These are phyloP conservation scores for Russula virescens DNA, from an alignment of 768 basidiomycete species.

Conservation along the genomic window DNA sequence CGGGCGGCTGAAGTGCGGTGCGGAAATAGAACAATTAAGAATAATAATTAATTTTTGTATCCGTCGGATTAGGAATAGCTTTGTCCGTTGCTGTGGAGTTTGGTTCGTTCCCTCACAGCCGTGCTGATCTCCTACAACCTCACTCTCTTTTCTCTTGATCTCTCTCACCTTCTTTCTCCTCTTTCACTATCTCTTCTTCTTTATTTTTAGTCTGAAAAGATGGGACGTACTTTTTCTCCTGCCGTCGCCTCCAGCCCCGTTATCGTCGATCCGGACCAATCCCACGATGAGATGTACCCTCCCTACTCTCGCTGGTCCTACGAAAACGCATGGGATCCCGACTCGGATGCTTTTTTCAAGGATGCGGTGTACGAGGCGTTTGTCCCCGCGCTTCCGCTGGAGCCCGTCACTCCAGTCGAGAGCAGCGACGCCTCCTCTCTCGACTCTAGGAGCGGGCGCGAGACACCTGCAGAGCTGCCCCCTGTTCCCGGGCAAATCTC, in stretches of 20 bases:
- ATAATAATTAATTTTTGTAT: not conserved
- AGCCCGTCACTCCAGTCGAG: conserved; percentile 17
- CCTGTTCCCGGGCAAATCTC: conserved; percentile 9
- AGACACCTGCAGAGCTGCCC: conserved; percentile 16
- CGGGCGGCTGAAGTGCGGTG: not conserved
- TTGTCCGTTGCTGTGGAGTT: not conserved
- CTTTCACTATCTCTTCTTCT: not conserved
- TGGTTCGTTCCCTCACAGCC: not conserved
- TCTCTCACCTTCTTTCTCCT: conserved; percentile 8
- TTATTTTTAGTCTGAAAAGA: conserved; percentile 13
- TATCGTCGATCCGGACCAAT: conserved; percentile 18
- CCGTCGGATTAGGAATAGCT: not conserved
- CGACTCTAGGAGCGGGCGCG: conserved; percentile 23
- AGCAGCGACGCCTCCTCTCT: conserved; percentile 19
- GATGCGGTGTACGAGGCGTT: conserved; percentile 24
- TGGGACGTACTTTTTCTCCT: conserved; percentile 23
- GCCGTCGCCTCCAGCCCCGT: conserved; percentile 4
- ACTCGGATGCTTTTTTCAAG: conserved; percentile 25
- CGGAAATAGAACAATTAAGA: no score
- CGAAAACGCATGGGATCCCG: conserved; percentile 25
- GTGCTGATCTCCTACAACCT: conserved; percentile 6
- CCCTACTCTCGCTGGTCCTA: conserved; percentile 23
- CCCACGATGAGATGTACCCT: conserved; percentile 12
- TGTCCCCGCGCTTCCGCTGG: conserved; percentile 16
- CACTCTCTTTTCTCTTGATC: conserved; percentile 15